Percentiles rank a stretch among this genome's conserved stretches.
phyloP scores from a whole-genome alignment of 2,329 filamentous ascomycete species.

The Botrytis byssoidea region DNA sequence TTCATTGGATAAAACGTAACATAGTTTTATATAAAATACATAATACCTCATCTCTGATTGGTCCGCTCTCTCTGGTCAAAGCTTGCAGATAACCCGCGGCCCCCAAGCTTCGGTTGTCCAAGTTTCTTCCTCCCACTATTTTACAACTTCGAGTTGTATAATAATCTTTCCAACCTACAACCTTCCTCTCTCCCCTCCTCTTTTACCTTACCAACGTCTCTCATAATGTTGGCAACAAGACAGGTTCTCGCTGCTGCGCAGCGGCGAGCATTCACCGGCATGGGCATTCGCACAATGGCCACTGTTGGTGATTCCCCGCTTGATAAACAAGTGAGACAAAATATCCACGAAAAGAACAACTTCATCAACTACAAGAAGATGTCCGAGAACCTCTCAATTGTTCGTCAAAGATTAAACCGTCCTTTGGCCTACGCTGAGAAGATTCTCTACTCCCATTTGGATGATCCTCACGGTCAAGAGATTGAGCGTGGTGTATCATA shows the following conservation, averaged over 20 bases:
- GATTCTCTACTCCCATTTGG: conserved; percentile 97
- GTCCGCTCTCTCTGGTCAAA: not conserved
- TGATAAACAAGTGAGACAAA: conserved; percentile 95
- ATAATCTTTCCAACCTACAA: conserved; percentile 6
- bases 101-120: conserved; percentile 12
- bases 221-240: conserved; percentile 68
- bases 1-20: not conserved
- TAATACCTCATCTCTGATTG: conserved; percentile 6
- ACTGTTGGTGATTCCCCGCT: conserved; percentile 83
- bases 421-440: conserved; percentile 97
- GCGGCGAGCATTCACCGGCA: conserved; percentile 58
- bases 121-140: conserved; percentile 19
- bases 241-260: conserved; percentile 67
- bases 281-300: conserved; percentile 71
- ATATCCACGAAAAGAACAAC: conserved; percentile 92
- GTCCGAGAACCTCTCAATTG: conserved; percentile 93
- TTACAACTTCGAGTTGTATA: conserved; percentile 13
- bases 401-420: conserved; percentile 84
- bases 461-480: conserved; percentile 93
- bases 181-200: conserved; percentile 27
- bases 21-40: not conserved
- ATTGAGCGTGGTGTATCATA: conserved; percentile 95
- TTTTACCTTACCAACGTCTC: conserved; percentile 22
- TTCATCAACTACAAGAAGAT: conserved; percentile 99
- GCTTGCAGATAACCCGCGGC: conserved; percentile 13